Evolutionary conservation across 805 yeast genomes (phyloP), one percentile per base, ranked within the genome.

Genomic region (Suhomyces faveliae): DNA sequence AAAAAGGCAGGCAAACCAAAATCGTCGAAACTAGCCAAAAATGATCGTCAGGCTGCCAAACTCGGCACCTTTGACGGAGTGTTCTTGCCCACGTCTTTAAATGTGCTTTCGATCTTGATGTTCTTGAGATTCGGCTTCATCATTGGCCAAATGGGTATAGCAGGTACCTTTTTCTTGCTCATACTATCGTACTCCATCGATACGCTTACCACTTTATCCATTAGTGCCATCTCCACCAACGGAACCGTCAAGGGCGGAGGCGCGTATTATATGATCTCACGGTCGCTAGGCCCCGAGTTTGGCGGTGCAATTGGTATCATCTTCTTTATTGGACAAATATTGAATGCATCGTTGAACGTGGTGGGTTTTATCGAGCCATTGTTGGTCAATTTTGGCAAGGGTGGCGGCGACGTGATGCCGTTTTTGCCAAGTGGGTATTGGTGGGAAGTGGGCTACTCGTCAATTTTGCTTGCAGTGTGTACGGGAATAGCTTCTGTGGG

Each of bases 161-260:
- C 86, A 13, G 97, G 97, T 4, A 76, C 96, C 3, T 57, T 90
- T 20, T 66, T 80, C 1, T 67, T 92, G 19, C 70, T 94, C 33
- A 47, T 84, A 2, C 63, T 89, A 63, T 86, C 96, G 42, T 94
- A 91, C 63, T 61, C 81, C 3, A 89, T 94, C 52, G 86, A 92
- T 62, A 72, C 89, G 5, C 72, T 94, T 47, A 94, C 99, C 0
- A 89, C 96, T 0, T 67, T 94, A 55, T 88, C 96, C 17, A 84
- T 94, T 49, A 87, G 96, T 47, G 99, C 99, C 1, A 94, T 94
- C 51, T 89, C 97, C 2, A 94, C 99, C 1, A 94, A 94, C 62
- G 99, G 99, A 19, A 89, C 96, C 0, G 98, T 94, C 2, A 80
- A 90, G 56, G 98, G 98, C 11, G 99, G 99, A 12, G 99, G 99